Conservation (phyloP, 2,329 filamentous ascomycete species). For the Arthrobotrys musiformis region DNA sequence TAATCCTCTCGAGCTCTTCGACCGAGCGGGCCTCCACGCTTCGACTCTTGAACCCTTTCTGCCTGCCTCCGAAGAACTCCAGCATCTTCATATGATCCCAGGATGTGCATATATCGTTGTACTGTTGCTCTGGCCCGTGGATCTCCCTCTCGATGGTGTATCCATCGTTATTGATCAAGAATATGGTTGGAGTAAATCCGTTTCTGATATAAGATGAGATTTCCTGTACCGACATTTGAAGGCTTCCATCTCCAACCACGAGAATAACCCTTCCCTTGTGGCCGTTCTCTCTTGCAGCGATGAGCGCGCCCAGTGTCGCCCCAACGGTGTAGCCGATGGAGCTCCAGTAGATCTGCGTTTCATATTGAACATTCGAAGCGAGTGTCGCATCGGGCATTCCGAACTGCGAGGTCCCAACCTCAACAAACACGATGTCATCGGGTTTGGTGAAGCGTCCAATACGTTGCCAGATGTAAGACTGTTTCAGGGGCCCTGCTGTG, state of each 20-base stretch:
- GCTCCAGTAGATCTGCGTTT: conserved; percentile 70
- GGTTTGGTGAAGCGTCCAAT: conserved; percentile 58
- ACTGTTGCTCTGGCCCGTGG: conserved; percentile 67
- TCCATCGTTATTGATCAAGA: conserved; percentile 71
- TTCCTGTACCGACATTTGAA: conserved; percentile 75
- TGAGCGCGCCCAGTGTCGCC: conserved; percentile 68
- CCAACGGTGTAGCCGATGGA: conserved; percentile 73
- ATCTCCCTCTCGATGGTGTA: conserved; percentile 72
- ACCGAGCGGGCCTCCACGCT: conserved; percentile 64
- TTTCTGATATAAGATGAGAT: conserved; percentile 72
- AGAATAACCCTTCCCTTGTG: conserved; percentile 67
- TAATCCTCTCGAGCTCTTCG: conserved; percentile 64
- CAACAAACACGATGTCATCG: conserved; percentile 65
- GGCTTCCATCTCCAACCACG: conserved; percentile 73
- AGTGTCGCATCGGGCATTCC: conserved; percentile 68
- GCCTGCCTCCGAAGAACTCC: conserved; percentile 66
- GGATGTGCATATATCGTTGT: conserved; percentile 68
- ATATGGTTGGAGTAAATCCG: conserved; percentile 66
- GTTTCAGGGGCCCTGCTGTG: conserved; percentile 65
- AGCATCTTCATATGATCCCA: conserved; percentile 68
- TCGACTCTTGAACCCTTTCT: conserved; percentile 60
- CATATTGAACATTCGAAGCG: conserved; percentile 65
- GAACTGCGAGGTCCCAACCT: conserved; percentile 69
- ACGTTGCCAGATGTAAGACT: conserved; percentile 58
- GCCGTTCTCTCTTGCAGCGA: conserved; percentile 67